phyloP scores from a whole-genome alignment of 805 yeast genomes.

The Saturnispora galanensis region DNA sequence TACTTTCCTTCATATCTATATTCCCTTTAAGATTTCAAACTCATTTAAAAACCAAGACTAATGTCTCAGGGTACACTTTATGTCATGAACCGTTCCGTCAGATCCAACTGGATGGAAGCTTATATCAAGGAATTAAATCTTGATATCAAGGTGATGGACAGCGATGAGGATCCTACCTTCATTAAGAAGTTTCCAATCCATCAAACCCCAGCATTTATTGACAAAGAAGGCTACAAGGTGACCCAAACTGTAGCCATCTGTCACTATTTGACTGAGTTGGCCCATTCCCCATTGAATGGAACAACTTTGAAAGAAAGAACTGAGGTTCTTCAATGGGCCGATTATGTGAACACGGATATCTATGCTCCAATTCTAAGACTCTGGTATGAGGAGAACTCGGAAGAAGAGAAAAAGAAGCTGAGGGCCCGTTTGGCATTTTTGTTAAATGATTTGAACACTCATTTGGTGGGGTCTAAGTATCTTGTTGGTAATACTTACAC shows the following conservation, averaged over 20 bases:
- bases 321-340: slow-evolving; percentile 61
- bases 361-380: background rate
- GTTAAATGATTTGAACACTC: slow-evolving; percentile 1
- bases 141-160: background rate
- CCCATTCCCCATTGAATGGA: slow-evolving; percentile 41
- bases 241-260: slow-evolving; percentile 6
- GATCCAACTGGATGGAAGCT: slow-evolving; percentile 6
- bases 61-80: slow-evolving; percentile 11
- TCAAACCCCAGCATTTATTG: slow-evolving; percentile 6
- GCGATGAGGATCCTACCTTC: background rate
- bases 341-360: slow-evolving; percentile 55
- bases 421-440: background rate
- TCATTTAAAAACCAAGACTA: too few species aligned
- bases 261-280: background rate
- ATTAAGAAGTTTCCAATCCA: slow-evolving; percentile 1
- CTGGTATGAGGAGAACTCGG: background rate
- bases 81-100: background rate
- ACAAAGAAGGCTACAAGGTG: slow-evolving; percentile 4
- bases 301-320: slow-evolving; percentile 50
- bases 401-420: background rate
- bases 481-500: slow-evolving; percentile 1
- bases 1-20: too few species aligned
- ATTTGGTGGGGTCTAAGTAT: slow-evolving; percentile 5
- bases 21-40: too few species aligned
- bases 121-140: background rate